phyloP scores from a whole-genome alignment of 2,329 filamentous ascomycete genomes.

The Neopestalotiopsis clavispora region DNA sequence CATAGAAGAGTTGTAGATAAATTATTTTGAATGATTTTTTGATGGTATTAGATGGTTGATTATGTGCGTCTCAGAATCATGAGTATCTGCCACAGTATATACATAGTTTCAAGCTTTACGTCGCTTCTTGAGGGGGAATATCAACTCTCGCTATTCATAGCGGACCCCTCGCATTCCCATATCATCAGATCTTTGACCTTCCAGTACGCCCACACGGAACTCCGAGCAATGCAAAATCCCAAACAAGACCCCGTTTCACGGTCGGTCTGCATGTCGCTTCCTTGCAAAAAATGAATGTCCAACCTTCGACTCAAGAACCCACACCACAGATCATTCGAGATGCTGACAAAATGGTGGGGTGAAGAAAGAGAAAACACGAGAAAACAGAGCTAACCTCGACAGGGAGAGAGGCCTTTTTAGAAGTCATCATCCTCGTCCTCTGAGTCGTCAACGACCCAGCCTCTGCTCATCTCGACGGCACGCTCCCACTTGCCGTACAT shows the following conservation, averaged over 20 bases:
- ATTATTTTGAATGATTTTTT: not conserved
- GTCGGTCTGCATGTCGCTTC: not conserved
- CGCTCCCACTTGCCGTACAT: conserved; percentile 60
- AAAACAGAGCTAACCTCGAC: not conserved
- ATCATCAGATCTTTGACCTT: not conserved
- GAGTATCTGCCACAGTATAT: not conserved
- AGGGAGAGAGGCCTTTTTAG: not conserved
- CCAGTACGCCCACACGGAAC: not conserved
- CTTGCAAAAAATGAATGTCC: conserved; percentile 4
- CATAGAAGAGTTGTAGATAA: not conserved
- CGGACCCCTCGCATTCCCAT: not conserved
- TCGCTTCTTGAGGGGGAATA: not conserved
- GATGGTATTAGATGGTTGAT: not conserved
- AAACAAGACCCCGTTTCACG: not conserved
- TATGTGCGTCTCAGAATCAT: not conserved
- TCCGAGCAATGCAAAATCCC: conserved; percentile 8
- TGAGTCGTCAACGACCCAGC: conserved; percentile 49
- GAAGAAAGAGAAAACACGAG: not conserved
- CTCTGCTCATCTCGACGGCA: conserved; percentile 63
- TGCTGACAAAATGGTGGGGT: not conserved
- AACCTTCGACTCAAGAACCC: not conserved
- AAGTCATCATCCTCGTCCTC: conserved; percentile 28
- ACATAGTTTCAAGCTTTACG: not conserved
- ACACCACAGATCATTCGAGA: not conserved
- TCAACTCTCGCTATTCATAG: not conserved